Evolutionary conservation across 2,329 filamentous ascomycete genomes (phyloP), one percentile per base, ranked within the genome.

Genomic region (Lecanoromycetidae sp.): DNA sequence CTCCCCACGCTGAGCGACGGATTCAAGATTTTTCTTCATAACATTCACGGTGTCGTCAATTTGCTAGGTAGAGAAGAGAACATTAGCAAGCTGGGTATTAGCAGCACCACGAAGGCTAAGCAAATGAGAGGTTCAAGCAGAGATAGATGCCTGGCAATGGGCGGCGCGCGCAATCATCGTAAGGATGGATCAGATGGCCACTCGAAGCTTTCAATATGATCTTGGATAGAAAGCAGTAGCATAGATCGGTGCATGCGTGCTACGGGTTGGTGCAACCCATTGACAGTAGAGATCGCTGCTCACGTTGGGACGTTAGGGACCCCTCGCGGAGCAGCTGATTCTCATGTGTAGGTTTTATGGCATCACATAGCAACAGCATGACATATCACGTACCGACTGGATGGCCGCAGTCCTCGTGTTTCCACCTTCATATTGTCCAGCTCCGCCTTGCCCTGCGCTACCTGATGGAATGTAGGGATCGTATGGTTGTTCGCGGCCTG

Each of bases 1-100:
- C 61, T 87, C 84, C 63, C 91, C 91, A 75, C 91, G 87, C 68
- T 95, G 82, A 35, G 85, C 87, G 53, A 94, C 86, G 69, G 91
- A 93, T 73, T 88, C 87, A 74, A 98, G 93, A 72, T 98, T 98
- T 66, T 94, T 82, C 61, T 84, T 80, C 90, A 98, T 95, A 57
- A 91, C 85, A 62, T 82, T 82, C 60, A 95, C 87, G 43, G 90
- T 94, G 62, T 88, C 85, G 66, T 96, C 84, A 68, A 98, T 94
- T 93, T 96, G 84, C 91, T 98, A n/a, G n/a, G 64, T 19, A 47
- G 35, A 45, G 39, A 40, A 37, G 51, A 25, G 10, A 13, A 13
- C 26, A 4, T 46, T 35, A 46, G 44, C n/a, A 20, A 38, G 13
- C 33, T 9, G 9, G 15, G 22, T 32, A 13, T 32, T 19, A 6